Evolutionary conservation across 345 rosid genomes (phyloP).

Genomic region (Hibiscus tridactylites): DNA sequence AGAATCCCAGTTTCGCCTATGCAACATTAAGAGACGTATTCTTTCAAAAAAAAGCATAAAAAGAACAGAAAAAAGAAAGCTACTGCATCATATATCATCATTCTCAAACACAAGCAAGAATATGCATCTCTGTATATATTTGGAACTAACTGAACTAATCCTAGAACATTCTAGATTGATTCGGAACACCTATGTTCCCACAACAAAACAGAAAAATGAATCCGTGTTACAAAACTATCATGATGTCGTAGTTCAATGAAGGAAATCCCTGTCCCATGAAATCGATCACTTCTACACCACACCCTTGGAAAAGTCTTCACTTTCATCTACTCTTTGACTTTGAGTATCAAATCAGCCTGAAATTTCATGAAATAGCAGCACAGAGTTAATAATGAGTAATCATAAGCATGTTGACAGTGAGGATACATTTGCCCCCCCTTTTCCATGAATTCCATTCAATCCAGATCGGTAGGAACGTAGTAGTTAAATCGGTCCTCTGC

Average conservation of each 20-base stretch:
- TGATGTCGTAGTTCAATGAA: neutral
- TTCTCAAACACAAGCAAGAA: neutral
- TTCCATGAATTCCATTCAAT: neutral
- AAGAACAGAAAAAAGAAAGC: neutral
- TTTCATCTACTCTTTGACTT: neutral
- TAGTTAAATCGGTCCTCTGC: neutral
- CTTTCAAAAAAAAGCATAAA: neutral
- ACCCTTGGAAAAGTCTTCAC: neutral
- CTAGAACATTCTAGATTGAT: neutral
- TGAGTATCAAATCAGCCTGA: neutral
- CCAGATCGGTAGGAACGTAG: neutral
- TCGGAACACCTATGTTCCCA: neutral
- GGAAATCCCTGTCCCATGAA: neutral
- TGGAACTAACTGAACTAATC: neutral
- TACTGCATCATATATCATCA: neutral
- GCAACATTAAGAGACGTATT: conserved; percentile 37
- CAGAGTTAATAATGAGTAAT: neutral
- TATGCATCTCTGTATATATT: neutral
- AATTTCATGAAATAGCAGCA: neutral
- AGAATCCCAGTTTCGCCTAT: conserved; percentile 69
- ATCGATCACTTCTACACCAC: neutral
- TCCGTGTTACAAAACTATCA: neutral
- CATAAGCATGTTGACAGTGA: conserved; percentile 5
- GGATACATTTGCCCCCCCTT: conserved; percentile 1
- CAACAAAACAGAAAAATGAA: neutral